Base-by-base conservation (phyloP, 441 rosid species). In the Gossypium trilobum region DNA sequence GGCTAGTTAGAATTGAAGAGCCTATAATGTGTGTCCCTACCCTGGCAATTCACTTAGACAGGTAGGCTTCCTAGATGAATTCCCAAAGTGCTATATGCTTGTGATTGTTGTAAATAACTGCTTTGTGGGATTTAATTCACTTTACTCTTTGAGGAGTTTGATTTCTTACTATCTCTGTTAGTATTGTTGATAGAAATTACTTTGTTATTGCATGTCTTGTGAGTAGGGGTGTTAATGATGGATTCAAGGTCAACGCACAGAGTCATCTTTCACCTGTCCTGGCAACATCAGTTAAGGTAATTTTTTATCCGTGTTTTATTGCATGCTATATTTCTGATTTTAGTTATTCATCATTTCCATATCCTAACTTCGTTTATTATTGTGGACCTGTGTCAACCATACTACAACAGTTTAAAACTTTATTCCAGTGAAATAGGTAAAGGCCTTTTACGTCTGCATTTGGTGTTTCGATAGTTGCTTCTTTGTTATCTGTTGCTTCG, bases 21-120 rank as follows among this genome's bases (percentile, higher is more conserved):
- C 95, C 99, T 59, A 92, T 95, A 11, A 84, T 95, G 93, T 90
- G 99, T 63, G 79, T 95, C 73, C 99, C 99, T 27, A 91, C 99
- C 9, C 74, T 95, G 68, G 99, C 99, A 61, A 95, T 89, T 77
- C 99, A 95, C 81, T 82, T 95, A 69, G 97, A 95, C 83, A 92
- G 98, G 99, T 91, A 68, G 48, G 55, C 19, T 71, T 62, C 19
- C 76, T 52, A n/a, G 52, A 77, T 68, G 23, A 23, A 64, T 71
- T 60, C 70, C 1, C 23, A 58, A 19, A 46, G n/a, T 44, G 2
- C 8, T 68, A 65, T 8, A 48, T 56, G 19, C n/a, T 74, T 61
- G 58, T 46, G n/a, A 54, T 14, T 58, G 42, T 25, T 48, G 10
- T 14, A 42, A 14, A 58, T 65, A 44, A 60, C 55, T 74, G 6